These are phyloP conservation scores for Tylopilus sp. DNA, from an alignment of 1,284 basidiomycete genomes.

Conservation along the genomic window DNA sequence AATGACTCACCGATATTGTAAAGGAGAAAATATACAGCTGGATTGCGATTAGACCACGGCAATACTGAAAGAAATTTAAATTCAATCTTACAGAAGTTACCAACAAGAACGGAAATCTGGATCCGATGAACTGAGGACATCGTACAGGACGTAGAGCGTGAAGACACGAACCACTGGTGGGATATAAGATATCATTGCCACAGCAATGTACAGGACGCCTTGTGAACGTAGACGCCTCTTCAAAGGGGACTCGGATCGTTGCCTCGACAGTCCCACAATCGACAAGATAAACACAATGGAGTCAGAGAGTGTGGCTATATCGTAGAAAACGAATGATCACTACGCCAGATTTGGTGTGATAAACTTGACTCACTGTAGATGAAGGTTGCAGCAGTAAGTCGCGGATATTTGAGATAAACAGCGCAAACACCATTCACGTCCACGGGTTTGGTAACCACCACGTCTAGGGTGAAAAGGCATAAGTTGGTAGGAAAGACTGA, in stretches of 20 bases:
- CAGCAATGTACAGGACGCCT: conserved; percentile 19
- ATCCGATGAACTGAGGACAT: neutral
- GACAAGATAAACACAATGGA: conserved; percentile 19
- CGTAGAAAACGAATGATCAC: neutral
- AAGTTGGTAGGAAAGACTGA: neutral
- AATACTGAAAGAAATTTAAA: neutral
- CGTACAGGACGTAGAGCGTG: no score
- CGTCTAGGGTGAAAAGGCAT: conserved; percentile 1
- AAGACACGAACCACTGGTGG: conserved; percentile 8
- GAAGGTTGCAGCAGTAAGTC: neutral
- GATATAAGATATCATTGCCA: conserved; percentile 10
- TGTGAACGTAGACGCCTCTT: conserved; percentile 13
- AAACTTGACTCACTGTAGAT: conserved; percentile 16
- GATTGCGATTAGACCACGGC: neutral
- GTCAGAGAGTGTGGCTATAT: conserved; percentile 15
- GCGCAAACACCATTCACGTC: neutral
- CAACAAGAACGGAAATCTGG: conserved; percentile 9
- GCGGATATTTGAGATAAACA: neutral
- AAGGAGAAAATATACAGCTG: neutral
- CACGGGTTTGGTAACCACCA: neutral
- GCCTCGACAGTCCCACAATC: conserved; percentile 12
- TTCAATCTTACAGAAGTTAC: conserved; percentile 4
- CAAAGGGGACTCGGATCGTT: conserved; percentile 14
- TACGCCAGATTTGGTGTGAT: neutral
- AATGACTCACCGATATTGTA: conserved; percentile 4